Evolutionary conservation across 1,139 yeast genomes (phyloP), one percentile per base, ranked within the genome.

Genomic region (Saccharomycopsis crataegensis): DNA sequence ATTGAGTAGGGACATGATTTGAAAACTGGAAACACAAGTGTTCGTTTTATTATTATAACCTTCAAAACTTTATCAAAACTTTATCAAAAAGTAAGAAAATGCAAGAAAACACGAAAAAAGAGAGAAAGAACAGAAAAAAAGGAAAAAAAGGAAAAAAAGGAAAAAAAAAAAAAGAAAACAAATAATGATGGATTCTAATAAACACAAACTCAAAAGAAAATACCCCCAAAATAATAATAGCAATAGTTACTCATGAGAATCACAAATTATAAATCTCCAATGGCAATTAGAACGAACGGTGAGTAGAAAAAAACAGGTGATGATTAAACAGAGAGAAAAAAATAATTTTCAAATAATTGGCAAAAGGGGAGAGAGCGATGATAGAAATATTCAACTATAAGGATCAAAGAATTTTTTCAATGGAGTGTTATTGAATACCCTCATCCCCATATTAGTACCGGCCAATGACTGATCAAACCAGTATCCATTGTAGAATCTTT

Each of bases 401-500:
- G 57, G 57, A 53, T 52, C 50, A 44, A 54, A 54, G 14, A 54
- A 53, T 31, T 43, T 33, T 43, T 52, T 50, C 4, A 54, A 17
- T 12, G 6, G 11, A 8, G 57, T 48, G 9, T 49, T 49, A 28
- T 44, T 42, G 32, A 55, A 55, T 6, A 55, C 57, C n/a, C 57
- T 43, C 57, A 53, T 55, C 5, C 57, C 56, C 56, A 55, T 46
- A 11, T 44, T 55, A 6, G 56, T 55, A 6, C 53, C 56, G 34
- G 16, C n/a, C n/a, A 36, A 36, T 36, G n/a, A 11, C 11, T 5
- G 40, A 6, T 14, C 44, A 16, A 22, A 42, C 16, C 12, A 8
- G 14, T 44, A 44, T n/a, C 16, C 34, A 11, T 44, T 14, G 34
- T 44, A 44, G 28, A 44, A 44, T n/a, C 34, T 17, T 4, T 28